Evolutionary conservation across 2,329 filamentous ascomycete genomes (phyloP).

Genomic region (Coniochaeta sp.): DNA sequence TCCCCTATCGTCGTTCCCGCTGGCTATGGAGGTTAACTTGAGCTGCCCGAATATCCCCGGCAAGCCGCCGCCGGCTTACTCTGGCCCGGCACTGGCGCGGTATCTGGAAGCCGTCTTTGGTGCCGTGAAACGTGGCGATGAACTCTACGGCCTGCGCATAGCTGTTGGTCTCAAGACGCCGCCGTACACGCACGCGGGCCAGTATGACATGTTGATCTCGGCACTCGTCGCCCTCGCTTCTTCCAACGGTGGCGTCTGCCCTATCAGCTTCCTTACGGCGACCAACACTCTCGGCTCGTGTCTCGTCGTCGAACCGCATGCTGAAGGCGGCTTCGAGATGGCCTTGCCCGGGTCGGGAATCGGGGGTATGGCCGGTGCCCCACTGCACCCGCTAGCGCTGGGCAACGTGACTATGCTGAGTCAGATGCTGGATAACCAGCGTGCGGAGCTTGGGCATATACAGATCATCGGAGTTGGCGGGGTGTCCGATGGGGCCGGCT

Average conservation of each 20-base stretch:
- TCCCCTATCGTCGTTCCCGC: constrained; percentile 26
- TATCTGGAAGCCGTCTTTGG: constrained; percentile 46
- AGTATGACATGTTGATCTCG: constrained; percentile 50
- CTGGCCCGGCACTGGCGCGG: constrained; percentile 34
- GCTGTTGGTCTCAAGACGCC: constrained; percentile 63
- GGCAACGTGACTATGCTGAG: constrained; percentile 69
- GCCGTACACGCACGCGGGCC: constrained; percentile 63
- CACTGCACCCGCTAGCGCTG: constrained; percentile 64
- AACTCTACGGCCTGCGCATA: constrained; percentile 14
- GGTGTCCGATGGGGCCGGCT: constrained; percentile 57
- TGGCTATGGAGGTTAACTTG: constrained; percentile 71
- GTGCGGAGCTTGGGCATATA: constrained; percentile 40
- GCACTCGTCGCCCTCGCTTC: constrained; percentile 33
- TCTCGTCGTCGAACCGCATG: constrained; percentile 39
- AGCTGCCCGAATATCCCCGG: constrained; percentile 68
- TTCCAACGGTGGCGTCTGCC: constrained; percentile 20
- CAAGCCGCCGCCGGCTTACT: constrained; percentile 65
- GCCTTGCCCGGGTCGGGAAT: constrained; percentile 49
- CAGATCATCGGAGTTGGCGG: constrained; percentile 66
- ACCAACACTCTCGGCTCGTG: constrained; percentile 67
- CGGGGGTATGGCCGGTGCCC: constrained; percentile 65
- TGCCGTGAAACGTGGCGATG: constrained; percentile 13
- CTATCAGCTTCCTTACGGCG: constrained; percentile 62
- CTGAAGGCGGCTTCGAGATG: background rate
- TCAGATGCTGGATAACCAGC: constrained; percentile 43